Evolutionary conservation across 2,329 filamentous ascomycete genomes (phyloP), one percentile per base, ranked within the genome.

Genomic region (Claviceps africana): DNA sequence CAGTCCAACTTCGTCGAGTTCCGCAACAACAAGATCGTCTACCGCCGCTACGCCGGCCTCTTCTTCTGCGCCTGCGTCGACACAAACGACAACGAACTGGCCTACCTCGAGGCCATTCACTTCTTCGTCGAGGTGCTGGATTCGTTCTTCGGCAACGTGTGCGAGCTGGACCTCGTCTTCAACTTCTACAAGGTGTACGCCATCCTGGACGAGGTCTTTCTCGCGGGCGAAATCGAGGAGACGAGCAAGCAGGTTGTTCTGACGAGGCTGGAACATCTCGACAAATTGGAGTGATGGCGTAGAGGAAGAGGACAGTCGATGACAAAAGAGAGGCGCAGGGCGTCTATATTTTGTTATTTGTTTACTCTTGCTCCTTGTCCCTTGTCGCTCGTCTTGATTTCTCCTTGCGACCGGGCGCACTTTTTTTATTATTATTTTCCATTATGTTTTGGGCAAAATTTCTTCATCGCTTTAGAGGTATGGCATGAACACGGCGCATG

Each of bases 31-130:
- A 97, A 96, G 74, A 86, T 98, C 62, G 88, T 98, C 51, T 98
- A 98, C 74, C 85, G 94, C 45, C 86, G 93, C 56, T 98, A 98
- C 71, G 93, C 93, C 0, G 93, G 93, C 0, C 82, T 98, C 54
- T 98, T 98, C 80, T 98, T 98, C 76, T 98, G 93, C 75, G 94
- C 90, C 51, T 97, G 93, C 70, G 93, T 98, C 66, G 93, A 98
- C 71, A 94, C 91, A 50, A 97, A 96, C 69, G 93, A 98, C 70
- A 98, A 97, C 71, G 93, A 98, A 74, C 76, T 98, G 55, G 91
- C 93, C 28, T 97, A 89, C 65, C 78, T 98, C 54, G 93, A 98
- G 72, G 93, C 90, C 7, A 96, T 98, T 64, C 93, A 98, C 72
- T 98, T 98, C 76, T 98, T 98, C 65, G 93, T 98, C 61, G 93